Base-by-base conservation (phyloP, 257 asterid species). In the Ehretia macrophylla region DNA sequence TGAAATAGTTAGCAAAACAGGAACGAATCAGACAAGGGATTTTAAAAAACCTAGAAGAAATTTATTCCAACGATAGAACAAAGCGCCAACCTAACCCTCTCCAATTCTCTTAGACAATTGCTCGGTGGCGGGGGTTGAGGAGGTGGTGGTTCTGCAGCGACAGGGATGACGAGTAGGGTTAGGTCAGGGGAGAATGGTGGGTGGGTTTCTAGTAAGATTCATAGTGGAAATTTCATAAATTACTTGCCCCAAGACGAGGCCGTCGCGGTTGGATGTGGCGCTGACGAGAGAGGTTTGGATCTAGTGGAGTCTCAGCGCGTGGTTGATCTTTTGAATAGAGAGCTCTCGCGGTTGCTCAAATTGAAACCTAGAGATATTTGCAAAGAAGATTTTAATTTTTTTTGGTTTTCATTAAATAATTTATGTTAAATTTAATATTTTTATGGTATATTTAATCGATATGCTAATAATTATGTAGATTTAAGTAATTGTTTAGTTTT, bases 211-310 rank as follows among this genome's bases (percentile, higher is more conserved):
- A 55, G 8, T 12, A 72, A 50, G 38, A 66, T 73, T 17, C 72
- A 57, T 0, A 47, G 68, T 72, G 93, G 95, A 55, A 81, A 63
- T 63, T 92, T 79, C 44, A 89, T 92, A 4, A 70, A 81, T 67
- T 92, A 92, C 72, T 80, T 92, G 81, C 97, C 99, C 12, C 99
- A 92, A 78, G 99, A 92, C 65, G 99, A 92, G 62, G 97, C 99
- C 14, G 94, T 92, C 73, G 97, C 97, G 53, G 77, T 85, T 52
- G 99, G 99, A 32, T 81, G 79, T 23, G 84, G 88, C 12, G 75
- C 87, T n/a, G 82, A 92, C 19, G 86, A 86, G 23, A 97, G 97
- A 18, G 99, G 89, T 14, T 74, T 86, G 86, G 95, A 93, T 73
- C 86, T 97, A 17, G 77, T 79, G 40, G 97, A 86, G 75, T 84